Conservation (phyloP, 202 grass and related monocot genomes). For the Cymbopogon flexuosus region DNA sequence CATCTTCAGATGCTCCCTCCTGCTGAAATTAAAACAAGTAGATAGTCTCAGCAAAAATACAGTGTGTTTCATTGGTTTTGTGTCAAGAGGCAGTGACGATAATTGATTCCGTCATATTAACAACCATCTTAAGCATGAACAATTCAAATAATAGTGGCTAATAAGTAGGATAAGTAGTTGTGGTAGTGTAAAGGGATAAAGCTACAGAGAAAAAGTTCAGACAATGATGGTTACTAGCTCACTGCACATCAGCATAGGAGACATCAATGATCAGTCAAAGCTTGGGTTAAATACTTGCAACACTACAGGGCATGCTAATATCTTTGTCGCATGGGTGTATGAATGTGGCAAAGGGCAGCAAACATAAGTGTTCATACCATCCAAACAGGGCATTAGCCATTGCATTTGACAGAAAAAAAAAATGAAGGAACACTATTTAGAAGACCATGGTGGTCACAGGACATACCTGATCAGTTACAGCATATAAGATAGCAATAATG, state of each 20-base stretch:
- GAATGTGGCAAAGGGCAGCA: background rate
- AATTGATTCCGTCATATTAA: background rate
- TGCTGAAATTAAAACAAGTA: constrained; percentile 42
- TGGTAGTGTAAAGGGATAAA: background rate
- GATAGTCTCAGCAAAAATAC: constrained; percentile 3
- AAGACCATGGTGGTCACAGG: background rate
- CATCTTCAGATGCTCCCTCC: constrained; percentile 79
- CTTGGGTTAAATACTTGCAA: background rate
- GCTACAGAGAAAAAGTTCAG: background rate
- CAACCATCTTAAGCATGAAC: background rate
- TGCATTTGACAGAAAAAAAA: background rate
- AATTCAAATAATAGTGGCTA: background rate
- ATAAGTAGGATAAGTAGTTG: background rate
- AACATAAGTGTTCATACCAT: background rate
- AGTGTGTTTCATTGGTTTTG: background rate
- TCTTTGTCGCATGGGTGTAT: background rate
- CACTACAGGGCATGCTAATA: background rate
- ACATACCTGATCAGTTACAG: constrained; percentile 83
- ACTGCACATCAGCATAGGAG: background rate
- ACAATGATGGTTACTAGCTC: background rate
- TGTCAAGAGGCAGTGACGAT: background rate
- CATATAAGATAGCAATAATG: constrained; percentile 86
- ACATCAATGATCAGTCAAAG: background rate
- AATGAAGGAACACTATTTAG: background rate
- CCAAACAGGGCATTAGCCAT: background rate